Conservation (phyloP, 768 basidiomycete species). For the Boletus reticuloceps region DNA sequence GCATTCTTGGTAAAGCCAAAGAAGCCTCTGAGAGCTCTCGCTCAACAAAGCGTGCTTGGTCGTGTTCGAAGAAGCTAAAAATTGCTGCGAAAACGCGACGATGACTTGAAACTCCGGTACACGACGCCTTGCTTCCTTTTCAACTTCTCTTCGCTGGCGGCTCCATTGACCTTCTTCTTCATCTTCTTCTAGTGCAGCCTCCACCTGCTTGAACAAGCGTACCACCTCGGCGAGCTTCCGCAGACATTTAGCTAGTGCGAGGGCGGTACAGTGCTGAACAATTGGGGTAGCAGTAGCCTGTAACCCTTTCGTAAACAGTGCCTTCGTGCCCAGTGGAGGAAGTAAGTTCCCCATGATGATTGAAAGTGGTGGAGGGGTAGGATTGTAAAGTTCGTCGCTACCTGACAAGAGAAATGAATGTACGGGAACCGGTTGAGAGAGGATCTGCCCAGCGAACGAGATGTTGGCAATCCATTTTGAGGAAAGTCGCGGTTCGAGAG, state of each 20-base stretch:
- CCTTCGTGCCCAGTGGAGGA: conserved; percentile 69
- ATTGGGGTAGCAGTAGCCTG: conserved; percentile 60
- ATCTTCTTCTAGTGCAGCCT: conserved; percentile 55
- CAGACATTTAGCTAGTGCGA: conserved; percentile 74
- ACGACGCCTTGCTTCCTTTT: conserved; percentile 68
- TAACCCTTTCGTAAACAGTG: conserved; percentile 78
- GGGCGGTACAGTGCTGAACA: conserved; percentile 83
- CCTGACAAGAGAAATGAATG: conserved; percentile 56
- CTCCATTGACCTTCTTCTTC: conserved; percentile 70
- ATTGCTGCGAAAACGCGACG: conserved; percentile 74
- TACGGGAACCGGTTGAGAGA: conserved; percentile 72
- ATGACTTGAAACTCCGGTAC: conserved; percentile 88
- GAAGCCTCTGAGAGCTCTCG: conserved; percentile 75
- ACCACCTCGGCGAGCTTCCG: conserved; percentile 64
- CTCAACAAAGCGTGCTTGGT: conserved; percentile 61
- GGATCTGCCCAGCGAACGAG: conserved; percentile 72
- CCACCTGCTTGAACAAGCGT: conserved; percentile 46
- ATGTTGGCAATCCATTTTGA: conserved; percentile 92
- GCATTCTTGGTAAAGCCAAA: conserved; percentile 83
- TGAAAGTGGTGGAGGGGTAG: conserved; percentile 71
- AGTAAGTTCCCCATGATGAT: conserved; percentile 75
- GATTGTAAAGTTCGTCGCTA: conserved; percentile 49
- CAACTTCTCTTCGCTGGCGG: conserved; percentile 62
- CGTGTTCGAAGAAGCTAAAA: conserved; percentile 27
- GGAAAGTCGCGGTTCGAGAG: conserved; percentile 82